Conservation (phyloP, 306 rosid species). For the Vachellia pachyceras region DNA sequence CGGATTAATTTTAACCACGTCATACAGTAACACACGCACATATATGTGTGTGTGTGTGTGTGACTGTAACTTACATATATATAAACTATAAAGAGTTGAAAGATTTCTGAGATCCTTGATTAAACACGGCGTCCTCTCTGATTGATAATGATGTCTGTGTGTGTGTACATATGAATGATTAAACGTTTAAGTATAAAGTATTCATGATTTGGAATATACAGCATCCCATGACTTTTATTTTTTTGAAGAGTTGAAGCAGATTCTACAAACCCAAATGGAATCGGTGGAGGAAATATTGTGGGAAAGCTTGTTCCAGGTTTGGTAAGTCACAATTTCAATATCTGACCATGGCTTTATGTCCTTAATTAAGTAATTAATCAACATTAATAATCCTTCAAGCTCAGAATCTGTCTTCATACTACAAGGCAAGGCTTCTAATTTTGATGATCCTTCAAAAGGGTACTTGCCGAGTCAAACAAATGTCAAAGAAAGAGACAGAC, state of each 20-base stretch:
- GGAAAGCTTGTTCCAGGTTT: slow-evolving; percentile 55
- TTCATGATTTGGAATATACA: neutral
- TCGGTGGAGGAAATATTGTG: slow-evolving; percentile 58
- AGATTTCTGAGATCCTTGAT: neutral
- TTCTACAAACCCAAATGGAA: slow-evolving; percentile 17
- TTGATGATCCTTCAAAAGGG: slow-evolving; percentile 27
- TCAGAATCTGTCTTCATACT: slow-evolving; percentile 15
- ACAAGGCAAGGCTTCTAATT: neutral
- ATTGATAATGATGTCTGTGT: no score
- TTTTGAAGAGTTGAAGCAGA: neutral
- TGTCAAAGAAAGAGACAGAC: neutral
- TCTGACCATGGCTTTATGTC: neutral
- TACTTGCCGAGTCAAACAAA: slow-evolving; percentile 17
- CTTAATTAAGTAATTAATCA: neutral
- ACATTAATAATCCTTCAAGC: slow-evolving; percentile 2
- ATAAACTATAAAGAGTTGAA: neutral
- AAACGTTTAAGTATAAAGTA: neutral
- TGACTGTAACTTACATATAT: neutral
- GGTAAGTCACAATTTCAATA: slow-evolving; percentile 45
- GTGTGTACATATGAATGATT: neutral
- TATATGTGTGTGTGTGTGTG: no score
- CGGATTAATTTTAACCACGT: neutral
- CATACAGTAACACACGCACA: neutral
- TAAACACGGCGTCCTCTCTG: no score
- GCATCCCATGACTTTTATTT: neutral